phyloP scores from a whole-genome alignment of 2,329 filamentous ascomycete species.

The Aspergillus tamarii region DNA sequence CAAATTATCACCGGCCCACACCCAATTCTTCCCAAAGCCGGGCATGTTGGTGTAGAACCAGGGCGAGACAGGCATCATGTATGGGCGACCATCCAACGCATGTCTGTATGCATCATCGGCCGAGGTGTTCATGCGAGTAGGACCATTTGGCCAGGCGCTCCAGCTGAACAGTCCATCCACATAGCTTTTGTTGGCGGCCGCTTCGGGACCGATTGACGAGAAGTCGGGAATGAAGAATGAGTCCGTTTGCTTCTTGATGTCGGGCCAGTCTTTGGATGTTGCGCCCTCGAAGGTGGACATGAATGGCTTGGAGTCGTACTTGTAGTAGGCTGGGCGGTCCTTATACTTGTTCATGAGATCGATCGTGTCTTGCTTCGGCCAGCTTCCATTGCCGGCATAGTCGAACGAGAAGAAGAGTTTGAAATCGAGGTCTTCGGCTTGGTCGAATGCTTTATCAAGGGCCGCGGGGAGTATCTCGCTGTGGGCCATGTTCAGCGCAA shows the following conservation, averaged over 20 bases:
- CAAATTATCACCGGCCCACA: conserved; percentile 62
- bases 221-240: conserved; percentile 53
- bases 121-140: conserved; percentile 39
- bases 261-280: conserved; percentile 47
- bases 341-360: conserved; percentile 29
- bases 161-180: conserved; percentile 46
- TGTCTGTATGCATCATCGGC: conserved; percentile 45
- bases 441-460: conserved; percentile 27
- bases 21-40: conserved; percentile 62
- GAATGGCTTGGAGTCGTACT: conserved; percentile 33
- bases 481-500: conserved; percentile 43
- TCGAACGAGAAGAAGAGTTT: conserved; percentile 43
- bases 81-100: conserved; percentile 39
- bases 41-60: conserved; percentile 63
- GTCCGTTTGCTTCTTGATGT: conserved; percentile 44
- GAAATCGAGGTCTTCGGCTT: conserved; percentile 30
- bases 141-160: conserved; percentile 48
- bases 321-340: conserved; percentile 28
- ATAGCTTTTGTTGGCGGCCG: conserved; percentile 32
- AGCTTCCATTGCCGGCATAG: conserved; percentile 37
- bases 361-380: conserved; percentile 29
- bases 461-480: conserved; percentile 25
- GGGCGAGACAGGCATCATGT: conserved; percentile 59
- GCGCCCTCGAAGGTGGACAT: conserved; percentile 52
- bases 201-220: conserved; percentile 39